Evolutionary conservation across 805 yeast species (phyloP).

Genomic region (Candida anglica): DNA sequence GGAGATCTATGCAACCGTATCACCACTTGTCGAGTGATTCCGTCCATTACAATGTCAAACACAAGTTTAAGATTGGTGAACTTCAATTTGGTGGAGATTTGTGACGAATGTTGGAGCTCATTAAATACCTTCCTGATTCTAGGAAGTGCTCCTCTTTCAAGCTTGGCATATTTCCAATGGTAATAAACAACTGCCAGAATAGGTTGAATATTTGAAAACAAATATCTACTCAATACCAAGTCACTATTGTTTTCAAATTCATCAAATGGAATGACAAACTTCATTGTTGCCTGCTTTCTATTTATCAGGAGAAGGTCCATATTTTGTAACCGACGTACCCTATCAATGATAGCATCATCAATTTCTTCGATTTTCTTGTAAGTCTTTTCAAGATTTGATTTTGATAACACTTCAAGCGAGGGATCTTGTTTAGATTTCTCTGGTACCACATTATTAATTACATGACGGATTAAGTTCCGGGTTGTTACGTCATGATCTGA

Average conservation of each 20-base stretch:
- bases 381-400: slow-evolving; percentile 9
- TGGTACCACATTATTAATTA: slow-evolving; percentile 21
- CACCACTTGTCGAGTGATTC: background rate
- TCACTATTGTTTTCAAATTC: slow-evolving; percentile 8
- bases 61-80: background rate
- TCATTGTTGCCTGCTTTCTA: no score
- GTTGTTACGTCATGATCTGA: slow-evolving; percentile 47
- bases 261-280: background rate
- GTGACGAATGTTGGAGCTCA: background rate
- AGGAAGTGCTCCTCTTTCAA: slow-evolving; percentile 30
- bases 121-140: slow-evolving; percentile 9
- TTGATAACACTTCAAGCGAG: slow-evolving; percentile 6
- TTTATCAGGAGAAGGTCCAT: no score
- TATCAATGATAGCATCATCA: no score
- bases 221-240: slow-evolving; percentile 22
- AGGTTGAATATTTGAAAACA: slow-evolving; percentile 22
- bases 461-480: slow-evolving; percentile 53
- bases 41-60: background rate
- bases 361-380: slow-evolving; percentile 5
- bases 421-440: slow-evolving; percentile 3
- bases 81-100: background rate
- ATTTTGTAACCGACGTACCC: no score
- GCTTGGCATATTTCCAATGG: slow-evolving; percentile 37
- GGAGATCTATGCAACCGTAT: no score
- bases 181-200: slow-evolving; percentile 30